Evolutionary conservation across 2,329 filamentous ascomycete species (phyloP).

Genomic region (Beauveria australis): DNA sequence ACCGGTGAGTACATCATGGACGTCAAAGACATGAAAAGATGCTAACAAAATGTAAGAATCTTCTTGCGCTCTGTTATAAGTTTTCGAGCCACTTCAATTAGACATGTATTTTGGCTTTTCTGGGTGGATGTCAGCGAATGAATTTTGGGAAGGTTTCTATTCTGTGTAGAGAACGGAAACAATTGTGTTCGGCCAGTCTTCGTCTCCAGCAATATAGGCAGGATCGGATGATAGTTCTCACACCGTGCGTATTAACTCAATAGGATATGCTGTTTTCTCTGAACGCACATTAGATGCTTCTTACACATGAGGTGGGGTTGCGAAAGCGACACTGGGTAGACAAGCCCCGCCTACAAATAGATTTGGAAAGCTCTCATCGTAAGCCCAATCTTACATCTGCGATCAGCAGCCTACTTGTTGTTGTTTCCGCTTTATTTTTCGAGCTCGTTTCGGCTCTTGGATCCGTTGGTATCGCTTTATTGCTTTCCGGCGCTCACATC

Average conservation of each 20-base stretch:
- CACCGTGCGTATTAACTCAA: background rate
- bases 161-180: too few relatives aligned
- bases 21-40: too few relatives aligned
- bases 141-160: too few relatives aligned
- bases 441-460: background rate
- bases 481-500: background rate
- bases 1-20: background rate
- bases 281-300: background rate
- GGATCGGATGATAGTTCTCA: too few relatives aligned
- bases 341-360: background rate
- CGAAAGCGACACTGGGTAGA: background rate
- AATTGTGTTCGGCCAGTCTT: too few relatives aligned
- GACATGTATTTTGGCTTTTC: too few relatives aligned
- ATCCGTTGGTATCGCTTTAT: background rate
- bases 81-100: background rate
- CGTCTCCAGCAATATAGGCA: too few relatives aligned
- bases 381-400: constrained; percentile 1
- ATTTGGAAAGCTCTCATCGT: background rate
- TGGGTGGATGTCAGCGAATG: too few relatives aligned
- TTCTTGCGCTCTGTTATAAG: background rate
- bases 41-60: background rate
- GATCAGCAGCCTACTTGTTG: background rate
- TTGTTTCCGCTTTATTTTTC: background rate
- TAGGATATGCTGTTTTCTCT: background rate
- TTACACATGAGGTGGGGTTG: background rate